A percentile compares a stretch with the other conserved stretches of the same genome.
Evolutionary conservation across 768 basidiomycete genomes (phyloP).

Genomic region (Mycena haematopus): DNA sequence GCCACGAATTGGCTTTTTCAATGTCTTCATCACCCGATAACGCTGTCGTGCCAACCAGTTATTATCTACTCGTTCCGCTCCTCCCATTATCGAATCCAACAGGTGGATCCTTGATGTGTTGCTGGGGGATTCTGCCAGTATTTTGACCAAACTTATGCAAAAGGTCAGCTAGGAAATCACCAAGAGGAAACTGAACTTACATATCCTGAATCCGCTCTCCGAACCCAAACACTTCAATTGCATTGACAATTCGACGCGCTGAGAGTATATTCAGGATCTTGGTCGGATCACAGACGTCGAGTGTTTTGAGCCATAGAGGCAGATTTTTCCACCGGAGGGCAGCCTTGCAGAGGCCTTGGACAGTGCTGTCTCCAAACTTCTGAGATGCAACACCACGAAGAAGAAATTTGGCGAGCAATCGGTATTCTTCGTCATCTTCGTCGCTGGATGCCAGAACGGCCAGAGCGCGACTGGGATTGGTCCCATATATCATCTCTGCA

Average conservation of each 20-base stretch:
- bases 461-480: neutral
- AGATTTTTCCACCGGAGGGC: constrained; percentile 5
- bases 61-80: constrained; percentile 3
- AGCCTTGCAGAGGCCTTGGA: constrained; percentile 3
- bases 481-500: constrained; percentile 11
- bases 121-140: neutral
- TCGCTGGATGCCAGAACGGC: neutral
- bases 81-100: neutral
- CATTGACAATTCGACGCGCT: constrained; percentile 2
- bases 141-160: neutral
- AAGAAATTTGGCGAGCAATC: constrained; percentile 5
- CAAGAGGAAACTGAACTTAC: neutral
- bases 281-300: neutral
- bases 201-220: neutral
- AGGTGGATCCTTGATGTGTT: constrained; percentile 10
- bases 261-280: constrained; percentile 5
- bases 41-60: constrained; percentile 14
- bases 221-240: constrained; percentile 10
- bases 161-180: neutral
- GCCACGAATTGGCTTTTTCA: constrained; percentile 3
- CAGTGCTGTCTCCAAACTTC: neutral
- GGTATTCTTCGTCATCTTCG: neutral
- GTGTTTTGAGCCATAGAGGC: constrained; percentile 7
- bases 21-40: constrained; percentile 10
- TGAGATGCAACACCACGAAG: constrained; percentile 7